A percentile compares a stretch with the other conserved stretches of the same genome.
These are phyloP conservation scores for Diaporthe velutina DNA, from an alignment of 2,329 filamentous ascomycete species.

Conservation along the genomic window DNA sequence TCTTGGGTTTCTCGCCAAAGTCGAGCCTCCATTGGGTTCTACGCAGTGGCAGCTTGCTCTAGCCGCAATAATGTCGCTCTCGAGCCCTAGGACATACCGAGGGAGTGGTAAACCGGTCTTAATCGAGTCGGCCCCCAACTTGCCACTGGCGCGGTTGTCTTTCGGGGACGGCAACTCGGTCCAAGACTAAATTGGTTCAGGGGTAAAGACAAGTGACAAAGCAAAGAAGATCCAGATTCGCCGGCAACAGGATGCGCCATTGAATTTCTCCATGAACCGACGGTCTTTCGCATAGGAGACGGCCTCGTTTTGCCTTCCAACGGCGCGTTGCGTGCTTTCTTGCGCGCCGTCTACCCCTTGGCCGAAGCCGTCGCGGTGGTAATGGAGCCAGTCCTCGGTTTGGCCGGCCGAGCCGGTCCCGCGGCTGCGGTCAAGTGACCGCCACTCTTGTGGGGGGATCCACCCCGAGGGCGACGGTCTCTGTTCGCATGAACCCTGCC, in stretches of 20 bases:
- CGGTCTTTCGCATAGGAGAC: background rate
- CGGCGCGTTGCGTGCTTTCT: background rate
- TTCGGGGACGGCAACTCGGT: background rate
- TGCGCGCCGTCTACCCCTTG: background rate
- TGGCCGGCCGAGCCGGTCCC: constrained; percentile 26
- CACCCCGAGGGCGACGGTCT: constrained; percentile 16
- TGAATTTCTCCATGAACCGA: background rate
- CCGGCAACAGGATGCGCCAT: background rate
- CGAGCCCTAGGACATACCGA: background rate
- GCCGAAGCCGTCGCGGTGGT: constrained; percentile 8
- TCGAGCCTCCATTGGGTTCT: background rate
- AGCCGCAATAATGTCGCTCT: background rate
- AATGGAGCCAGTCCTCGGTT: constrained; percentile 14
- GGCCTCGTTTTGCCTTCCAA: background rate
- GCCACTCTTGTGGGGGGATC: constrained; percentile 19
- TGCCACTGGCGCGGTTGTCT: background rate
- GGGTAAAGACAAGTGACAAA: background rate
- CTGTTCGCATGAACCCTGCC: constrained; percentile 21
- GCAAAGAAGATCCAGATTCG: background rate
- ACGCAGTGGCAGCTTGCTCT: background rate
- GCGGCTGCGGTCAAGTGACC: constrained; percentile 23
- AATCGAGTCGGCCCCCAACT: background rate
- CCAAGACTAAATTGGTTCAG: background rate
- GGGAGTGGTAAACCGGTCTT: background rate
- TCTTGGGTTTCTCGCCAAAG: background rate